These are phyloP conservation scores for Larix kaempferi DNA, from an alignment of 75 land plant species.

Conservation along the genomic window DNA sequence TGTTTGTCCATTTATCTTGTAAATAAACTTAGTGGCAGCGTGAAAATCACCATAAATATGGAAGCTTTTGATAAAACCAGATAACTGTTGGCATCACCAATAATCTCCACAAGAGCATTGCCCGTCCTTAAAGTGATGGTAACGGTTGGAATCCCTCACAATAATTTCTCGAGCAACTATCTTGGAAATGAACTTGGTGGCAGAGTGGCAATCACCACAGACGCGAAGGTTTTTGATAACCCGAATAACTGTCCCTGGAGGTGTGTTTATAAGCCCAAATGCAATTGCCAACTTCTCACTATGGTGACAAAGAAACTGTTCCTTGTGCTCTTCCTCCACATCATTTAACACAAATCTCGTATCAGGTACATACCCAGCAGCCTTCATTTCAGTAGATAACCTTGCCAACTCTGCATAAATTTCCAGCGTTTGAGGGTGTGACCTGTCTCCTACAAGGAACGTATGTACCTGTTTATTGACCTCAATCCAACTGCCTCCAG, in stretches of 20 bases:
- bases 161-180: conserved; percentile 22
- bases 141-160: conserved; percentile 42
- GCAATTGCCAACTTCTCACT: conserved; percentile 22
- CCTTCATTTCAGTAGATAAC: conserved; percentile 2
- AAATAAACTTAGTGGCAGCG: conserved; percentile 5
- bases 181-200: conserved; percentile 16
- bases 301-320: conserved; percentile 10
- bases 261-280: conserved; percentile 13
- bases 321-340: conserved; percentile 1
- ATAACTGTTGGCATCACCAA: conserved; percentile 35
- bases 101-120: conserved; percentile 58
- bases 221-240: conserved; percentile 18
- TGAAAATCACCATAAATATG: conserved; percentile 12
- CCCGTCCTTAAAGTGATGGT: conserved; percentile 57
- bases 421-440: background rate
- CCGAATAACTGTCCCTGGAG: conserved; percentile 2
- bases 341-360: conserved; percentile 3
- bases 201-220: conserved; percentile 15
- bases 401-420: conserved; percentile 9
- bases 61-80: conserved; percentile 11
- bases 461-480: conserved; percentile 2
- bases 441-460: background rate
- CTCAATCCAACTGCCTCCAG: conserved; percentile 39
- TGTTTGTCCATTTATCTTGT: background rate
- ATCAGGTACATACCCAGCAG: conserved; percentile 8